phyloP scores from a whole-genome alignment of 2,329 filamentous ascomycete genomes.

The Fusarium nematophilum region DNA sequence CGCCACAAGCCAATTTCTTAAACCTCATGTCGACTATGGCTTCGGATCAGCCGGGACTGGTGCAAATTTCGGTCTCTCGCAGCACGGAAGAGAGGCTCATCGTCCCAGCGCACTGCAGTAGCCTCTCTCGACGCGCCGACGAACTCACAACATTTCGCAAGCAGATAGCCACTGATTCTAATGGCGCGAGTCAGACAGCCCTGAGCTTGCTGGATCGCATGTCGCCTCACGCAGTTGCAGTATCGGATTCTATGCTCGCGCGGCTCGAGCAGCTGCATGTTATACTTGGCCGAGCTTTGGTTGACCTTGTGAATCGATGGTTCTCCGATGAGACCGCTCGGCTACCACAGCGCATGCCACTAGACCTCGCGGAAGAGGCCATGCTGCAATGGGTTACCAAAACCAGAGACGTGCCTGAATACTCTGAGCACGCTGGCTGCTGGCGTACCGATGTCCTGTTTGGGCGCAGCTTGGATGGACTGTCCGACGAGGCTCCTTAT shows the following conservation, averaged over 20 bases:
- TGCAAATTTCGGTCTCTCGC: slow-evolving; percentile 29
- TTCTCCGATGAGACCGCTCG: slow-evolving; percentile 16
- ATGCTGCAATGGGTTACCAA: slow-evolving; percentile 14
- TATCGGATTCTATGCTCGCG: slow-evolving; percentile 2
- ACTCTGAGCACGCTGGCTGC: slow-evolving; percentile 15
- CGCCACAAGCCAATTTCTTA: no score
- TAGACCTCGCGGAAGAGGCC: slow-evolving; percentile 23
- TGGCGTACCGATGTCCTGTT: slow-evolving; percentile 31
- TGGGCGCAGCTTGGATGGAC: slow-evolving; percentile 4
- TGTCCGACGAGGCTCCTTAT: slow-evolving; percentile 7
- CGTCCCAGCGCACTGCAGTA: slow-evolving; percentile 25
- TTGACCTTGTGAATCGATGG: slow-evolving; percentile 24
- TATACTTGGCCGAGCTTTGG: slow-evolving; percentile 16
- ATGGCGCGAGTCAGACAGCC: background rate
- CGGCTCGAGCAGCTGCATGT: slow-evolving; percentile 10
- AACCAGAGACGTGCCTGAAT: slow-evolving; percentile 1
- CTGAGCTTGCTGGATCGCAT: slow-evolving; percentile 16
- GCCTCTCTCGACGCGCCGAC: slow-evolving; percentile 10
- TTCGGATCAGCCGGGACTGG: slow-evolving; percentile 5
- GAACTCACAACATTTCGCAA: slow-evolving; percentile 19
- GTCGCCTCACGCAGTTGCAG: slow-evolving; percentile 15
- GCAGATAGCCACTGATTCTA: slow-evolving; percentile 1
- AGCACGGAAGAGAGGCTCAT: slow-evolving; percentile 19
- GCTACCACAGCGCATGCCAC: slow-evolving; percentile 21
- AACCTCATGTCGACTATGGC: slow-evolving; percentile 27